A percentile compares a stretch with the other conserved stretches of the same genome.
Evolutionary conservation across 257 asterid genomes (phyloP).

Genomic region (Petrea volubilis): DNA sequence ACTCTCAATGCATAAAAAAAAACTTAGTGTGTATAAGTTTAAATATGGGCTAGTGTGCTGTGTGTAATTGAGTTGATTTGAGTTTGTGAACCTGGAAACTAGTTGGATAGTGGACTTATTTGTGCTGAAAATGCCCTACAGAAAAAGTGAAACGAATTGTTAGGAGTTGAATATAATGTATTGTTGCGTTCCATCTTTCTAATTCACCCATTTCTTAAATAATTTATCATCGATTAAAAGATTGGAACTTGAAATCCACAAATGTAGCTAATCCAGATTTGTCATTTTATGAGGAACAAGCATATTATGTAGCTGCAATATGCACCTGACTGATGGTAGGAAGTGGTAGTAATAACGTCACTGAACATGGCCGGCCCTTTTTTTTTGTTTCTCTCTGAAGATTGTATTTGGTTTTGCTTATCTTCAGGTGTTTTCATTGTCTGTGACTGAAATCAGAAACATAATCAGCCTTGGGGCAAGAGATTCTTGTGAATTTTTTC

Average conservation of each 20-base stretch:
- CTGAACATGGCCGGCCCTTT: conserved; percentile 4
- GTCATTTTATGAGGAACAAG: neutral
- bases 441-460: conserved; percentile 78
- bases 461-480: conserved; percentile 82
- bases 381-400: neutral
- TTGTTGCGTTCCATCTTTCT: neutral
- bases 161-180: neutral
- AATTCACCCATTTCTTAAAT: neutral
- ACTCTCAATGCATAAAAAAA: no score
- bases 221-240: neutral
- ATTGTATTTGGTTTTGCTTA: conserved; percentile 22
- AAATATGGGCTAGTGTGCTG: no score
- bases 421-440: conserved; percentile 81
- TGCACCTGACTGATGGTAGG: neutral
- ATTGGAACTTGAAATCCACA: neutral
- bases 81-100: no score
- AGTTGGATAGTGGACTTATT: no score
- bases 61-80: no score
- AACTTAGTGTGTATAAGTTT: no score
- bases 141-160: no score
- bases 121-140: no score
- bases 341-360: neutral
- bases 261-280: conserved; percentile 1
- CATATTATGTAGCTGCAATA: neutral
- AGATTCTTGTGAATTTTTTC: conserved; percentile 94